Conservation (phyloP, 2,329 filamentous ascomycete genomes). For the Harringtonia aguacate region DNA sequence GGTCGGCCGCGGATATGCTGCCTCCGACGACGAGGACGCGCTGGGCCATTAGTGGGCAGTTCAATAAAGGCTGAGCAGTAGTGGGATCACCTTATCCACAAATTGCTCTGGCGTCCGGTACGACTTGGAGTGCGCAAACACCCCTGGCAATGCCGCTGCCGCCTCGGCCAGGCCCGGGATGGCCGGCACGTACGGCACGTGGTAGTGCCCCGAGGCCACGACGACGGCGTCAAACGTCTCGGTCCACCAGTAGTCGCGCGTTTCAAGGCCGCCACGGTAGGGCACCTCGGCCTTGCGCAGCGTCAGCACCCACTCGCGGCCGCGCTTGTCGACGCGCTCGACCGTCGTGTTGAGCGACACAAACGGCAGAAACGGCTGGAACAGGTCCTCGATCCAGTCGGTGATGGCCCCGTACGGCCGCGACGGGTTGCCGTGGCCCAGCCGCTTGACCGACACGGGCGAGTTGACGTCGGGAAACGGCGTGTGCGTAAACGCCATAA, state of each 20-base stretch:
- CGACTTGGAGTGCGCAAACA: slow-evolving; percentile 27
- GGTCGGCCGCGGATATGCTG: slow-evolving; percentile 48
- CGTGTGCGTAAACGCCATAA: slow-evolving; percentile 4
- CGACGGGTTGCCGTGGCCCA: slow-evolving; percentile 48
- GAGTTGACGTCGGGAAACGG: slow-evolving; percentile 1
- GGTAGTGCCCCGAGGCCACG: slow-evolving; percentile 29
- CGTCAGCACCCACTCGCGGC: slow-evolving; percentile 36
- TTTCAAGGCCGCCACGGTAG: slow-evolving; percentile 2
- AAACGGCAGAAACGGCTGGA: slow-evolving; percentile 22
- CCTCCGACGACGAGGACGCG: slow-evolving; percentile 45
- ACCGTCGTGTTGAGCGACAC: slow-evolving; percentile 45
- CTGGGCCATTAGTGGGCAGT: slow-evolving; percentile 19
- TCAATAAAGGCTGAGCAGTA: too few relatives aligned
- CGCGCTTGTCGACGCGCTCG: slow-evolving; percentile 36
- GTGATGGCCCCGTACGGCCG: slow-evolving; percentile 46
- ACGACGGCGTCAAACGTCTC: slow-evolving; percentile 27
- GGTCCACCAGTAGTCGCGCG: slow-evolving; percentile 27
- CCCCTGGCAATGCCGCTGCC: slow-evolving; percentile 21
- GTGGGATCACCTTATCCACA: slow-evolving; percentile 11
- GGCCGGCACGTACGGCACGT: slow-evolving; percentile 24
- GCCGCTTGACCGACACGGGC: not conserved
- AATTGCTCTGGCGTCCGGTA: slow-evolving; percentile 20
- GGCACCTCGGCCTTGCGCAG: slow-evolving; percentile 26
- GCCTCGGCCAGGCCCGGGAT: slow-evolving; percentile 27
- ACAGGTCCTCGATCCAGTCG: slow-evolving; percentile 39